Evolutionary conservation across 306 rosid species (phyloP).

Genomic region (Citrullus amarus): DNA sequence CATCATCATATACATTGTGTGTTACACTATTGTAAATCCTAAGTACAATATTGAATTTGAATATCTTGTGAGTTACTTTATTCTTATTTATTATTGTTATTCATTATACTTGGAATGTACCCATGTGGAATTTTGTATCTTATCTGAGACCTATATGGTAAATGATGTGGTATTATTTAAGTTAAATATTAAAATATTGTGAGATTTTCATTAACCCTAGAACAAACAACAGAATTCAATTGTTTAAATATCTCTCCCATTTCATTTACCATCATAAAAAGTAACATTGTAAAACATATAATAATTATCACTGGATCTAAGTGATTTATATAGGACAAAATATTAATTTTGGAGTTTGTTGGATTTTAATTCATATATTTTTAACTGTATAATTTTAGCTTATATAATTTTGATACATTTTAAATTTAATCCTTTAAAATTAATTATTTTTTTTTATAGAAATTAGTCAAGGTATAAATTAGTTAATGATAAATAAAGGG

Average conservation of each 20-base stretch:
- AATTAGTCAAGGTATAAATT: too few relatives aligned
- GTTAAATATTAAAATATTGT: not conserved
- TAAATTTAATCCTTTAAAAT: too few relatives aligned
- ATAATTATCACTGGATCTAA: not conserved
- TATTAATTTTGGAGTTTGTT: too few relatives aligned
- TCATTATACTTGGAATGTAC: not conserved
- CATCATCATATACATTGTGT: too few relatives aligned
- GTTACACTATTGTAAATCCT: too few relatives aligned
- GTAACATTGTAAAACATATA: not conserved
- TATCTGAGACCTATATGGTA: not conserved
- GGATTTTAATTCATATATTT: too few relatives aligned
- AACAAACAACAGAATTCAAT: not conserved
- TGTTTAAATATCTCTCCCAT: not conserved
- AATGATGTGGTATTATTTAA: not conserved
- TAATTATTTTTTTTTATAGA: too few relatives aligned
- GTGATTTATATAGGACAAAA: not conserved
- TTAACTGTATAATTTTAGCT: too few relatives aligned
- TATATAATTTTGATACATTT: too few relatives aligned
- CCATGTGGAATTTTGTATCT: not conserved
- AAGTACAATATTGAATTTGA: not conserved
- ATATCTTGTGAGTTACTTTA: not conserved
- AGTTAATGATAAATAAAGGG: too few relatives aligned
- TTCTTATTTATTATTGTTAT: not conserved
- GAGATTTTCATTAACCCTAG: not conserved
- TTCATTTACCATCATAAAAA: not conserved